Percentiles rank a stretch among this genome's conserved stretches.
Evolutionary conservation across 2,329 filamentous ascomycete genomes (phyloP).

Genomic region (Cryphonectria naterciae): DNA sequence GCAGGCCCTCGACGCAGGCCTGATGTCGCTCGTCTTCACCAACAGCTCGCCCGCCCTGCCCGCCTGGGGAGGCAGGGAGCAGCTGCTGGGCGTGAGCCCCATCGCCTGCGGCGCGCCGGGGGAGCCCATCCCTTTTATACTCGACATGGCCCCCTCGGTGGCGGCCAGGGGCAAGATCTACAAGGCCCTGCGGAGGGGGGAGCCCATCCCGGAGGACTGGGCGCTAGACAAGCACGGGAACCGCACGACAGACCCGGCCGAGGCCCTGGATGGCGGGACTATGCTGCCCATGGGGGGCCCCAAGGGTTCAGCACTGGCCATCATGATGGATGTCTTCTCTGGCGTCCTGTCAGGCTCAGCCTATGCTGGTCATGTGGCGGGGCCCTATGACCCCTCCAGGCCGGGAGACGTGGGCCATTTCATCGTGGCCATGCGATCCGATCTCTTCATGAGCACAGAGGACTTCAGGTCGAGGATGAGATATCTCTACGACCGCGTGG

Average conservation of each 20-base stretch:
- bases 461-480: constrained; percentile 69
- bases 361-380: constrained; percentile 76
- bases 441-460: constrained; percentile 72
- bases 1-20: constrained; percentile 71
- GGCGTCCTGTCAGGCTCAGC: constrained; percentile 77
- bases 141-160: constrained; percentile 75
- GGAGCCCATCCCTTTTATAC: constrained; percentile 64
- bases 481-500: constrained; percentile 57
- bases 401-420: constrained; percentile 77
- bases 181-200: constrained; percentile 68
- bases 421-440: constrained; percentile 72
- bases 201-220: constrained; percentile 75
- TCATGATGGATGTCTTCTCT: constrained; percentile 92
- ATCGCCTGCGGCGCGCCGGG: constrained; percentile 78
- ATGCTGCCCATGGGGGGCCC: constrained; percentile 88
- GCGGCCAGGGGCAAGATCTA: constrained; percentile 75
- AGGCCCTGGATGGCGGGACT: constrained; percentile 69
- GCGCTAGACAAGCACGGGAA: constrained; percentile 72
- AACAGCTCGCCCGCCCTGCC: constrained; percentile 75
- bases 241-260: constrained; percentile 71
- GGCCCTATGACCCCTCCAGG: constrained; percentile 73
- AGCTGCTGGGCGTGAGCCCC: constrained; percentile 74
- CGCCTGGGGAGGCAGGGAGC: constrained; percentile 69
- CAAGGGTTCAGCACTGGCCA: constrained; percentile 74
- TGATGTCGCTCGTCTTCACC: constrained; percentile 74